These are phyloP conservation scores for Haplosporangium sp. DNA, from an alignment of 371 early-diverging fungal genomes.

Conservation along the genomic window DNA sequence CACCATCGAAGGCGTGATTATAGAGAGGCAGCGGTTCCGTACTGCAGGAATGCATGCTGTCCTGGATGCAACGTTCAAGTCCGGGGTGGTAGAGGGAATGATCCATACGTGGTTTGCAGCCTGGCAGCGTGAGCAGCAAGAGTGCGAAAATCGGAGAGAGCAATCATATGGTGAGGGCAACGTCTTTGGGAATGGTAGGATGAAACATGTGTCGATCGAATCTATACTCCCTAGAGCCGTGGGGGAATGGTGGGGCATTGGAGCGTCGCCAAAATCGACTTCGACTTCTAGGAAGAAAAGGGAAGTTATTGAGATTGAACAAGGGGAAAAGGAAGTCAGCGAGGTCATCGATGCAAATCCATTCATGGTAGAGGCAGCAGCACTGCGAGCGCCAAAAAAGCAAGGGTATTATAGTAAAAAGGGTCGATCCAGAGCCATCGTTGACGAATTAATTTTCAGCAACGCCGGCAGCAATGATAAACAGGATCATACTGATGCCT, in stretches of 20 bases:
- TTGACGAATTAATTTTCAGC: slow-evolving; percentile 55
- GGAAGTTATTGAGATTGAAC: neutral
- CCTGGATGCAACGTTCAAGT: slow-evolving; percentile 60
- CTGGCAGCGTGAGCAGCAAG: slow-evolving; percentile 15
- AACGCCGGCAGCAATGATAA: neutral
- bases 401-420: slow-evolving; percentile 21
- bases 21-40: slow-evolving; percentile 67
- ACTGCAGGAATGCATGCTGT: slow-evolving; percentile 52
- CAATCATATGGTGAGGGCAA: too few relatives aligned
- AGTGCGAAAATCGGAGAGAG: neutral
- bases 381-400: neutral
- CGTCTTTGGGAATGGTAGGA: too few relatives aligned
- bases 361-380: neutral
- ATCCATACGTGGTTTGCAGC: slow-evolving; percentile 42
- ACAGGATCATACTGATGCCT: neutral
- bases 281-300: neutral
- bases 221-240: slow-evolving; percentile 35
- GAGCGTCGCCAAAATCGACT: slow-evolving; percentile 7
- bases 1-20: slow-evolving; percentile 43
- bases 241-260: slow-evolving; percentile 39
- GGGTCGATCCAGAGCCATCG: slow-evolving; percentile 30
- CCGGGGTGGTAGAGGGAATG: slow-evolving; percentile 67
- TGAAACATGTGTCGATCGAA: slow-evolving; percentile 13
- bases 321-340: neutral
- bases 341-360: neutral